Percentiles rank a stretch among this genome's conserved stretches.
Conservation (phyloP, 257 asterid species). For the Solanum lignicaule region DNA sequence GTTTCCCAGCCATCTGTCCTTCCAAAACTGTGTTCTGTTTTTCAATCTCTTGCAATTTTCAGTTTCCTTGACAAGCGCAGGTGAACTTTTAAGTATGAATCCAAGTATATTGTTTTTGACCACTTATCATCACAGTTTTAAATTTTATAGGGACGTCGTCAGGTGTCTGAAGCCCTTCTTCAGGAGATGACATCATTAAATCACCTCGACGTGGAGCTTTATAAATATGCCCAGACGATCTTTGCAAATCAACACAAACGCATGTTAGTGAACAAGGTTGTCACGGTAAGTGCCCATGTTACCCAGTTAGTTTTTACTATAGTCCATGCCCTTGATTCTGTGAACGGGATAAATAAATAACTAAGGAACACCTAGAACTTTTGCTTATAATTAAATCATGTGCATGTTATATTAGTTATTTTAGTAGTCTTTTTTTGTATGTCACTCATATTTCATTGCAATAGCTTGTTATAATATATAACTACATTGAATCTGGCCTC, state of each 20-base stretch:
- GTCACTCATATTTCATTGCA: not conserved
- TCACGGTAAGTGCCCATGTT: conserved; percentile 39
- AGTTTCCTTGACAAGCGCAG: not conserved
- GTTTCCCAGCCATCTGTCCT: too few relatives aligned
- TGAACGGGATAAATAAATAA: not conserved
- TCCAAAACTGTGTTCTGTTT: not conserved
- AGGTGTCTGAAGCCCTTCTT: conserved; percentile 41
- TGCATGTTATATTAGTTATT: not conserved
- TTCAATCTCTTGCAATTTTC: not conserved
- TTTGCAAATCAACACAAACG: conserved; percentile 47
- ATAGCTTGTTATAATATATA: not conserved
- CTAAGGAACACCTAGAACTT: not conserved
- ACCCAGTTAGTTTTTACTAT: not conserved
- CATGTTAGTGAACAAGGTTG: conserved; percentile 19
- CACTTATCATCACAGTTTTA: not conserved
- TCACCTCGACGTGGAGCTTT: conserved; percentile 63
- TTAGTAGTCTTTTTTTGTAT: not conserved
- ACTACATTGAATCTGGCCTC: not conserved
- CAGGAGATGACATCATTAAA: conserved; percentile 61
- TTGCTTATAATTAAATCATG: not conserved
- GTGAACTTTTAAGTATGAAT: not conserved
- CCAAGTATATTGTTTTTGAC: not conserved
- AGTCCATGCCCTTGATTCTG: not conserved
- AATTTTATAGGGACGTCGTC: conserved; percentile 51
- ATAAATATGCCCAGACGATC: conserved; percentile 54